Evolutionary conservation across 805 yeast genomes (phyloP).

Genomic region (Lachancea sp.): DNA sequence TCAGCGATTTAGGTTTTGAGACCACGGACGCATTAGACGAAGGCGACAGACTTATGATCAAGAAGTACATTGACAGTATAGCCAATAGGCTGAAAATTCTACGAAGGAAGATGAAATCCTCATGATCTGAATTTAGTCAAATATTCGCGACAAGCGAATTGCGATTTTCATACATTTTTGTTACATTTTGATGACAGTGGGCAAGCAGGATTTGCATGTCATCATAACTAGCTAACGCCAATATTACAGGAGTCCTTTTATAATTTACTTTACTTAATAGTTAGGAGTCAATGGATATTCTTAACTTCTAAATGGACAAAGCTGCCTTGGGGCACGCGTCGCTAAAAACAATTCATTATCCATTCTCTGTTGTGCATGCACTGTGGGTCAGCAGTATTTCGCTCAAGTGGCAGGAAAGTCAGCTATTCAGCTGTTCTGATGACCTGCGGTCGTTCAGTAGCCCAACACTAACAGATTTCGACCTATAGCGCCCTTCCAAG

Average conservation of each 20-base stretch:
- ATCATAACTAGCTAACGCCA: slow-evolving; percentile 1
- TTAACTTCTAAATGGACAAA: neutral
- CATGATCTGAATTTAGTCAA: neutral
- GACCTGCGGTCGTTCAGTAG: slow-evolving; percentile 7
- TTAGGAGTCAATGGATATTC: slow-evolving; percentile 1
- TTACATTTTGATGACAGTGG: neutral
- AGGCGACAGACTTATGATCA: slow-evolving; percentile 70
- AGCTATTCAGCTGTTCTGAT: neutral
- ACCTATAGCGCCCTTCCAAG: slow-evolving; percentile 10
- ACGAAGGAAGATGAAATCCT: slow-evolving; percentile 44
- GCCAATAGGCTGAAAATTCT: slow-evolving; percentile 72
- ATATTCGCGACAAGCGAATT: neutral
- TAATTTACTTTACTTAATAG: neutral
- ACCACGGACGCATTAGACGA: slow-evolving; percentile 47
- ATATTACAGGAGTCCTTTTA: neutral
- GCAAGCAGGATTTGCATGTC: neutral
- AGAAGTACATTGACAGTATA: slow-evolving; percentile 74
- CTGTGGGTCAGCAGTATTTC: neutral
- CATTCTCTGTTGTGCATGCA: too few relatives aligned
- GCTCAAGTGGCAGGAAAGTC: neutral
- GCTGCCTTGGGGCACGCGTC: too few relatives aligned
- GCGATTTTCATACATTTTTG: neutral
- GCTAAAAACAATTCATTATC: neutral
- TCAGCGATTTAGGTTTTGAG: slow-evolving; percentile 27
- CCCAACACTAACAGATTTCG: slow-evolving; percentile 13